Conservation (phyloP, 2,329 filamentous ascomycete genomes). For the Trichoderma pleuroti region DNA sequence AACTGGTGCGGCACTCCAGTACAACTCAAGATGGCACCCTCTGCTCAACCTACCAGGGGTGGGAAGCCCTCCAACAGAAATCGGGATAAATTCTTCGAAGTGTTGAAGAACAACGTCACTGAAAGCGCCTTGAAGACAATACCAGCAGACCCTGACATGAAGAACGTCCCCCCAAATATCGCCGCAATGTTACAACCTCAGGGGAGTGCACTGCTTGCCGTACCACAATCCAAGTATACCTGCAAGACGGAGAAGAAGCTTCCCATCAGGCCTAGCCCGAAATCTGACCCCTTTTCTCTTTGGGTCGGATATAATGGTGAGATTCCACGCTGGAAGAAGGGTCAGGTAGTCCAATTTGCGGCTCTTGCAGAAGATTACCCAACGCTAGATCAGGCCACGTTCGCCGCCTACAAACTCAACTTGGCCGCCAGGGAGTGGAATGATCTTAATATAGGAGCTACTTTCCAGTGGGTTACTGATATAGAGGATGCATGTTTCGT, state of each 20-base stretch:
- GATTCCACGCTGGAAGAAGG: neutral
- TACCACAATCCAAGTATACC: neutral
- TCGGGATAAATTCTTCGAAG: neutral
- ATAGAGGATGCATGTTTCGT: neutral
- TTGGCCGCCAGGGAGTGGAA: neutral
- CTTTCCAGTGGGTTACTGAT: neutral
- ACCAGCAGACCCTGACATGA: neutral
- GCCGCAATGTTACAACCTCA: neutral
- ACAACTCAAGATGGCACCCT: neutral
- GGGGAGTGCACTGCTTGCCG: neutral
- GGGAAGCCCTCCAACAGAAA: neutral
- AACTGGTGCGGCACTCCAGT: neutral
- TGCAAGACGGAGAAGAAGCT: neutral
- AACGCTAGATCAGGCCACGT: neutral
- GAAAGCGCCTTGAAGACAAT: neutral
- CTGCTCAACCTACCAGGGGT: neutral
- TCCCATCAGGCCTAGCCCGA: neutral
- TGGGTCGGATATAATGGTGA: neutral
- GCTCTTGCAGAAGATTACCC: neutral
- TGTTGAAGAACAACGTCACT: neutral
- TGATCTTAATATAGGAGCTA: neutral
- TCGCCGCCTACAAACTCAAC: neutral
- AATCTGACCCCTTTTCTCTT: neutral
- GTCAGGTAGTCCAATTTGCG: neutral
- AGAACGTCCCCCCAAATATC: neutral